A percentile compares a stretch with the other conserved stretches of the same genome.
phyloP scores from a whole-genome alignment of 2,329 filamentous ascomycete species.

The Colletotrichum sp. region DNA sequence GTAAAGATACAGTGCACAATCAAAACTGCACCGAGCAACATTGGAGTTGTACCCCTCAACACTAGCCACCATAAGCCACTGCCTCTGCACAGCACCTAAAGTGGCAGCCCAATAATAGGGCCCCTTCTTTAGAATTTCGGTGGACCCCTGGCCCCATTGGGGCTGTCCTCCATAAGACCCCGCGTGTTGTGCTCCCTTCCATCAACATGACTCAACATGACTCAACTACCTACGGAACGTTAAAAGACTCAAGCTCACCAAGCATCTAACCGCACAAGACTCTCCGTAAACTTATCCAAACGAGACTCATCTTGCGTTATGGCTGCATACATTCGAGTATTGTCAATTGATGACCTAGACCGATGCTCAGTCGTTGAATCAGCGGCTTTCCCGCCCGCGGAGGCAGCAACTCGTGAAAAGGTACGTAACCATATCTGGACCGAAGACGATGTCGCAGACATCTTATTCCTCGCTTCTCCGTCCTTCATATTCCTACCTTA shows the following conservation, averaged over 20 bases:
- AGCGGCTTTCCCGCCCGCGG: constrained; percentile 30
- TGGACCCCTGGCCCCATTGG: not conserved
- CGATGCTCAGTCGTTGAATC: constrained; percentile 27
- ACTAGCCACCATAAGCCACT: not conserved
- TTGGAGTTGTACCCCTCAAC: not conserved
- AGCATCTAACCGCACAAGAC: not conserved
- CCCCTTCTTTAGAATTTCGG: not conserved
- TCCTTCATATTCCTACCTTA: not conserved
- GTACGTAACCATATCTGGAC: constrained; percentile 7
- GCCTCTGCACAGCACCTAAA: not conserved
- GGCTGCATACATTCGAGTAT: constrained; percentile 24
- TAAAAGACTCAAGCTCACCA: not conserved
- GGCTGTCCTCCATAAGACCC: not conserved
- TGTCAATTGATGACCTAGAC: constrained; percentile 27
- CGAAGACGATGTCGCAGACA: not conserved
- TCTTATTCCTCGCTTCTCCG: not conserved
- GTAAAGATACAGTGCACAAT: not conserved
- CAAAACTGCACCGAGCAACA: not conserved
- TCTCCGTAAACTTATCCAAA: not conserved
- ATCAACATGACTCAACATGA: not conserved
- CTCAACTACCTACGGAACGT: not conserved
- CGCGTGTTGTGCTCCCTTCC: not conserved
- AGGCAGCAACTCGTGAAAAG: constrained; percentile 32
- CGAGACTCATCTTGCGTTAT: constrained; percentile 18
- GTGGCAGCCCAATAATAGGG: not conserved